phyloP scores from a whole-genome alignment of 2,329 filamentous ascomycete species.

The Tricladium varicosporioides region DNA sequence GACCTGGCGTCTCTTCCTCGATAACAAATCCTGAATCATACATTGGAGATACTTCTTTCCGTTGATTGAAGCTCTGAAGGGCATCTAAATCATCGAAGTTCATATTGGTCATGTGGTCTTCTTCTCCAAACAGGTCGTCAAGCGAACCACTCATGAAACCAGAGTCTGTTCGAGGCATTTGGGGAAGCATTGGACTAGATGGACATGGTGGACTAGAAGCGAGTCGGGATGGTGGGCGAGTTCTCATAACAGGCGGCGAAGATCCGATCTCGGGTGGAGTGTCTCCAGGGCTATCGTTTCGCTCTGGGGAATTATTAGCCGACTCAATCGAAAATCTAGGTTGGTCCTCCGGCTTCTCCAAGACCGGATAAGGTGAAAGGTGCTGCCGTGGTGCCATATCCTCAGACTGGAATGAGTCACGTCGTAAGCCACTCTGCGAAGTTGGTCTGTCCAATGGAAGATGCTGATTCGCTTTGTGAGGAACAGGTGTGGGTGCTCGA shows the following conservation, averaged over 20 bases:
- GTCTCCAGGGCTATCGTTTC: constrained; percentile 50
- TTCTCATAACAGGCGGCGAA: constrained; percentile 78
- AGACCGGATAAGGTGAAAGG: constrained; percentile 40
- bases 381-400: constrained; percentile 32
- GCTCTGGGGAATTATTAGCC: constrained; percentile 47
- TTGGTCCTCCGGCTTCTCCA: constrained; percentile 34
- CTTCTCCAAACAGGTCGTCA: constrained; percentile 58
- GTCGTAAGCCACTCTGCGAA: constrained; percentile 53
- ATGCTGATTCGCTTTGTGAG: constrained; percentile 42
- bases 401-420: constrained; percentile 58
- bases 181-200: constrained; percentile 58
- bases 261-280: constrained; percentile 85
- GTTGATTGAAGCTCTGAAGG: no score
- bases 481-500: constrained; percentile 74
- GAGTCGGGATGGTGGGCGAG: constrained; percentile 58
- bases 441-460: constrained; percentile 20
- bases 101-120: constrained; percentile 37
- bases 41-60: constrained; percentile 4
- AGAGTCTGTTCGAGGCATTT: constrained; percentile 62
- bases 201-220: constrained; percentile 79
- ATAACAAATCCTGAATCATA: constrained; percentile 33
- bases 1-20: constrained; percentile 38
- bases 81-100: constrained; percentile 37
- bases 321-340: constrained; percentile 40
- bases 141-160: constrained; percentile 82